Percentiles rank a stretch among this genome's conserved stretches.
phyloP scores from a whole-genome alignment of 2,329 filamentous ascomycete species.

The Aureobasidium sp. region DNA sequence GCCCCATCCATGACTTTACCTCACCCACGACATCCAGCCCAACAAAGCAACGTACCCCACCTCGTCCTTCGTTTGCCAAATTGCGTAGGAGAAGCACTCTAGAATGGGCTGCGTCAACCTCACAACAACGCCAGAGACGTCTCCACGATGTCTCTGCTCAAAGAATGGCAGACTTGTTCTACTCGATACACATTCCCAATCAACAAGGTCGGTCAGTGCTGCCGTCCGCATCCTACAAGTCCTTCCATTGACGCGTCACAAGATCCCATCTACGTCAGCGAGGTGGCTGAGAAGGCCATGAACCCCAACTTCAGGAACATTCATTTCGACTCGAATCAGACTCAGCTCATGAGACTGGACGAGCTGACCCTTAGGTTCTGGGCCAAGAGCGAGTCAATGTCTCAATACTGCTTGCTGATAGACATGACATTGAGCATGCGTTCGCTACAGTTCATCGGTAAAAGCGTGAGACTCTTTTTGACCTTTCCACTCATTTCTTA shows the following conservation, averaged over 20 bases:
- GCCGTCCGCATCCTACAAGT: not conserved
- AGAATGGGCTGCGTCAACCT: slow-evolving; percentile 56
- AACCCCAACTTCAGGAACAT: slow-evolving; percentile 89
- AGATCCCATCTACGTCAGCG: slow-evolving; percentile 85
- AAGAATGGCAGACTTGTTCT: slow-evolving; percentile 80
- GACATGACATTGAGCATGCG: slow-evolving; percentile 66
- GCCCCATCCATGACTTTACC: slow-evolving; percentile 25
- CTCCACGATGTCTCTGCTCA: slow-evolving; percentile 65
- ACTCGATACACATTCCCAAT: slow-evolving; percentile 67
- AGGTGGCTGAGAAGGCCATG: slow-evolving; percentile 69
- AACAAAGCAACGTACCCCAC: slow-evolving; percentile 16
- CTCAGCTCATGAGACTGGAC: slow-evolving; percentile 59
- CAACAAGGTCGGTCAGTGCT: slow-evolving; percentile 33
- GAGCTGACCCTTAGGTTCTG: slow-evolving; percentile 65
- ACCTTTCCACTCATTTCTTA: not conserved
- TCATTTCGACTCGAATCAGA: slow-evolving; percentile 59
- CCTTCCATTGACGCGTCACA: slow-evolving; percentile 20
- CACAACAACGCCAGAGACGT: slow-evolving; percentile 60
- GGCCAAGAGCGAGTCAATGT: slow-evolving; percentile 52
- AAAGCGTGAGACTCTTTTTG: slow-evolving; percentile 35
- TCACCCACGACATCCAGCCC: not conserved
- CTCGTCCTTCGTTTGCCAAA: slow-evolving; percentile 33
- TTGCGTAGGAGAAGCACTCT: slow-evolving; percentile 52
- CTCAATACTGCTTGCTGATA: slow-evolving; percentile 57
- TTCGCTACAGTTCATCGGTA: slow-evolving; percentile 71